These are phyloP conservation scores for Coriaria nepalensis DNA, from an alignment of 306 rosid genomes.

Conservation along the genomic window DNA sequence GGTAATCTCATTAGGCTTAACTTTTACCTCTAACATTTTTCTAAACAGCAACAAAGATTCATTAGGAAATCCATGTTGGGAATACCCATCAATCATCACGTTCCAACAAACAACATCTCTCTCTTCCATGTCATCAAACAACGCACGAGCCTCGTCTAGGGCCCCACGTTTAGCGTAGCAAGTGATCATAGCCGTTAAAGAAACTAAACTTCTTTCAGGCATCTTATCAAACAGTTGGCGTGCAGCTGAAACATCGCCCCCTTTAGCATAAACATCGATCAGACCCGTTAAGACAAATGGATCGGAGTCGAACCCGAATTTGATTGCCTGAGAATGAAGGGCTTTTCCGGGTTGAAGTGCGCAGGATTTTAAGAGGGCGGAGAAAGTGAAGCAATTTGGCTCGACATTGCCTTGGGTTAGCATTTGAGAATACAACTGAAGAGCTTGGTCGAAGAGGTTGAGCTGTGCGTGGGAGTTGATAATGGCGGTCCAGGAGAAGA, in stretches of 20 bases:
- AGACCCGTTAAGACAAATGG: conserved; percentile 51
- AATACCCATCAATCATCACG: conserved; percentile 68
- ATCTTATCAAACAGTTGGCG: conserved; percentile 50
- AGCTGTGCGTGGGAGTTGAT: conserved; percentile 44
- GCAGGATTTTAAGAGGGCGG: conserved; percentile 39
- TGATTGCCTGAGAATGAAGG: conserved; percentile 46
- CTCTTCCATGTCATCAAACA: conserved; percentile 41
- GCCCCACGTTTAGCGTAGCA: conserved; percentile 48
- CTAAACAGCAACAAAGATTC: conserved; percentile 50
- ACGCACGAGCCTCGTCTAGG: conserved; percentile 35
- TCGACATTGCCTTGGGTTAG: conserved; percentile 22
- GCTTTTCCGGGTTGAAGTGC: conserved; percentile 21
- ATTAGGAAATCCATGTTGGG: conserved; percentile 52
- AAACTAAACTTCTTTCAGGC: conserved; percentile 52
- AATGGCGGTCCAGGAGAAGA: conserved; percentile 51
- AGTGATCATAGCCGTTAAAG: conserved; percentile 52
- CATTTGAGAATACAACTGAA: conserved; percentile 44
- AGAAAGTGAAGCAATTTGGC: conserved; percentile 65
- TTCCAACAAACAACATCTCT: conserved; percentile 75
- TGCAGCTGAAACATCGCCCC: conserved; percentile 40
- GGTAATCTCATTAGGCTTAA: conserved; percentile 53
- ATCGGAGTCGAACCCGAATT: conserved; percentile 29
- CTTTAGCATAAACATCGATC: conserved; percentile 47
- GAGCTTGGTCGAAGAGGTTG: conserved; percentile 33
- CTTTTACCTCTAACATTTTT: conserved; percentile 37